A percentile compares a stretch with the other conserved stretches of the same genome.
phyloP scores from a whole-genome alignment of 2,329 filamentous ascomycete species.

The Nemania abortiva region DNA sequence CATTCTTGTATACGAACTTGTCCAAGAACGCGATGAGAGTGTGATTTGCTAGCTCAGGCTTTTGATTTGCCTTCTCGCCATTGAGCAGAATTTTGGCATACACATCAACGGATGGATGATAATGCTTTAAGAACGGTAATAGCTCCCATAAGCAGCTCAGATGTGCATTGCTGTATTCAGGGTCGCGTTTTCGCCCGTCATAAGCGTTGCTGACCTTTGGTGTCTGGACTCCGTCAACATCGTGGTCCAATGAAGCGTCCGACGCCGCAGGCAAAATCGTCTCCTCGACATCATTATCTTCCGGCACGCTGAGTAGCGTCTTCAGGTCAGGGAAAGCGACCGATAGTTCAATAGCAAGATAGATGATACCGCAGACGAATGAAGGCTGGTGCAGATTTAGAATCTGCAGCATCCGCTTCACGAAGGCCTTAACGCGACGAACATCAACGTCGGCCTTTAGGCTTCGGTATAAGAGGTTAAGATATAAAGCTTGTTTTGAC shows the following conservation, averaged over 20 bases:
- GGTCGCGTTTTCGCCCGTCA: conserved; percentile 90
- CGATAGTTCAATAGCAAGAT: conserved; percentile 85
- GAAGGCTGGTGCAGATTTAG: conserved; percentile 89
- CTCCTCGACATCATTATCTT: conserved; percentile 80
- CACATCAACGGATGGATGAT: conserved; percentile 91
- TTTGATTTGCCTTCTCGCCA: conserved; percentile 79
- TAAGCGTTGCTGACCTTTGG: conserved; percentile 64
- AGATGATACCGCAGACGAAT: conserved; percentile 93
- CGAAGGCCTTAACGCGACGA: conserved; percentile 93
- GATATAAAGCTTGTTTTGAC: conserved; percentile 94
- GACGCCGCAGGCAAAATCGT: conserved; percentile 67
- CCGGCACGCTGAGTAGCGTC: conserved; percentile 82
- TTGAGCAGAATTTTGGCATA: conserved; percentile 80
- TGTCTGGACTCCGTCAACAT: conserved; percentile 42
- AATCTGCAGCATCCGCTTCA: conserved; percentile 91
- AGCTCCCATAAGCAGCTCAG: conserved; percentile 94
- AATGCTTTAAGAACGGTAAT: conserved; percentile 83
- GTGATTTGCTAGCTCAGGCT: conserved; percentile 90
- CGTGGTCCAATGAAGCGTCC: conserved; percentile 47
- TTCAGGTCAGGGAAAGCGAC: conserved; percentile 83
- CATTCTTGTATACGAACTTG: conserved; percentile 97
- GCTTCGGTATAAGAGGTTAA: conserved; percentile 90
- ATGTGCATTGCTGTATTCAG: conserved; percentile 93
- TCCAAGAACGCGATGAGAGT: conserved; percentile 96
- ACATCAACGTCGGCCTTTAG: conserved; percentile 91